Base-by-base conservation (phyloP, 1,284 basidiomycete species). In the Sporisorium exsertum region DNA sequence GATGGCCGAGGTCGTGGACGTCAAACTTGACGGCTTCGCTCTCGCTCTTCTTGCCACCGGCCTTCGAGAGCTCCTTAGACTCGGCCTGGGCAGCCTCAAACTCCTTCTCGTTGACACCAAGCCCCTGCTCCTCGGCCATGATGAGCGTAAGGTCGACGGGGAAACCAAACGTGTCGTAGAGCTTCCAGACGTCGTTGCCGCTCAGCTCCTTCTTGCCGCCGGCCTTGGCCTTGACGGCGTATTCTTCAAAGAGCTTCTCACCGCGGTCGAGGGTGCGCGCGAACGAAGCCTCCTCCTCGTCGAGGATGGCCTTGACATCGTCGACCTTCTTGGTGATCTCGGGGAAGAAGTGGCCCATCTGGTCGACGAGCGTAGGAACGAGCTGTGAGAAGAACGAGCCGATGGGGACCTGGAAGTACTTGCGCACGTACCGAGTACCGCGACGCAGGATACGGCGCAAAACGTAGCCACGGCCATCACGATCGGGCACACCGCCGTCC, bases 91-190 rank as follows among this genome's bases (percentile, higher is more conserved):
- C 97, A 79, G 91, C 90, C 79, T 95, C 94, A 79, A 97, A 97
- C 80, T 95, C 95, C 47, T 88, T 89, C 77, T 97, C 91, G 85
- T 97, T 94, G 81, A 99, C 90, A 24, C 88, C 89, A 49, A 99
- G 87, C 1, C 91, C 92, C 35, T 94, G 88, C 86, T 99, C 96
- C 86, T 97, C 94, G 26, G 97, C 96, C 96, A 99, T 99, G 75
- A 99, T 89, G 60, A 93, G 91, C 2, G 97, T 99, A 42, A 99
- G 88, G 85, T 99, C 96, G 58, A 95, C 94, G 0, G 96, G 97
- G 88, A 99, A 99, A 46, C 96, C 96, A 85, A 94, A 99, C 0
- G 97, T 99, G 86, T 99, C 97, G 86, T 99, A 99, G 58, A 99
- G 87, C 33, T 94, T 90, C 96, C 96, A 99, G 29, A 97, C 94